Evolutionary conservation across 2,329 filamentous ascomycete genomes (phyloP), one percentile per base, ranked within the genome.

Genomic region (Colletotrichum australisinense): DNA sequence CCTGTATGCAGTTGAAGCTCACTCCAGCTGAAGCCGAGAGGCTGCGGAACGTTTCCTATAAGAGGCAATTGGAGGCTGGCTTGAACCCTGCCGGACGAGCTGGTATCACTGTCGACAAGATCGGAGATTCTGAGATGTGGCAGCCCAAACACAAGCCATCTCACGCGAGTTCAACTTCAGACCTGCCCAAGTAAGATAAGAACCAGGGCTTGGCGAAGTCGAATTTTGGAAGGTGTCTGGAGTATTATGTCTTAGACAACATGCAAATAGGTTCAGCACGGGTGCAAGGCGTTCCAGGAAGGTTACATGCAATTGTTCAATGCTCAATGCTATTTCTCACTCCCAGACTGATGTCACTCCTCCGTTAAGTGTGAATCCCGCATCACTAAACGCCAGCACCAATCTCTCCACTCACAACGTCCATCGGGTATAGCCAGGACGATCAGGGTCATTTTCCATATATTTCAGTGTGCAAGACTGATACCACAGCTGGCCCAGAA

Each of bases 31-130:
- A 91, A 75, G 80, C 81, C 1, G 82, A 89, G 58, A 80, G 88
- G 9, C 78, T 91, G 63, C 83, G 88, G 16, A 80, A 83, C 28
- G 83, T 90, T 1, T 87, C 85, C n/a, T 89, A 88, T 76, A 84
- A 89, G 77, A 82, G 84, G 58, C 89, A 91, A 75, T 64, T 89
- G 11, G 87, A 87, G 75, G 84, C 85, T 4, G 88, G 88, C 0
- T 83, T 87, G 78, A 81, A 76, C 56, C 80, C 83, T n/a, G 84
- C 88, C 0, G 87, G 86, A 0, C 81, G 81, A 30, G 82, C 83
- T 2, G 87, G 87, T 0, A 74, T 86, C 58, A 85, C 84, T 5
- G 80, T 78, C 1, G 85, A 87, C 74, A 79, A 80, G 4, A 77
- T 83, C 22, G 84, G 84, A 5, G 84, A 86, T 70, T 76, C 82